Conservation (phyloP, 179 eudicot genomes). For the Silene noctiflora region DNA sequence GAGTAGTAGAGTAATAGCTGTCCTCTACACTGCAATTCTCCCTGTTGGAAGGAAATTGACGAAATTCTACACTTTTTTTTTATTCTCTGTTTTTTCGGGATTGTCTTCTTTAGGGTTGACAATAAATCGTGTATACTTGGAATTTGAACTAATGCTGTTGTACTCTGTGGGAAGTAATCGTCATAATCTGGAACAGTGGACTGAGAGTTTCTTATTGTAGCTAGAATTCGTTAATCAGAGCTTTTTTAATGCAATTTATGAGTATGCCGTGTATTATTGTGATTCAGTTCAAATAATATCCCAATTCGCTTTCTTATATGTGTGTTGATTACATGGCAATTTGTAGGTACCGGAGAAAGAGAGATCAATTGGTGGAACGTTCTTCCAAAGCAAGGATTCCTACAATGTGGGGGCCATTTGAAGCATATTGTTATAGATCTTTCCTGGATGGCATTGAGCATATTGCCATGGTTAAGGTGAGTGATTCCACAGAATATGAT, state of each 20-base stretch:
- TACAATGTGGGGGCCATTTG: conserved; percentile 90
- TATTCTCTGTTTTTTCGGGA: neutral
- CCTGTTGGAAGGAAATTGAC: too few relatives aligned
- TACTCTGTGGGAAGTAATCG: neutral
- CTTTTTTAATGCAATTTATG: neutral
- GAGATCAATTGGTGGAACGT: conserved; percentile 56
- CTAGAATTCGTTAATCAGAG: neutral
- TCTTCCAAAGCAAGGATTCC: conserved; percentile 82
- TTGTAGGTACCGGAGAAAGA: conserved; percentile 72
- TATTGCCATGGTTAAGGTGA: conserved; percentile 90
- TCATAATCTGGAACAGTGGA: neutral
- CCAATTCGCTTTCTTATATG: neutral
- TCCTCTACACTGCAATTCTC: neutral
- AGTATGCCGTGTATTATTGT: neutral
- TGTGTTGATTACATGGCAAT: conserved; percentile 17
- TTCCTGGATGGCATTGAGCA: conserved; percentile 87
- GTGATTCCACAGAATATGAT: conserved; percentile 17
- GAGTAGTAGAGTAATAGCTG: neutral
- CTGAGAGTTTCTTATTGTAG: conserved; percentile 3
- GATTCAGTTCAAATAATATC: neutral
- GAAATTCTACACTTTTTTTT: too few relatives aligned
- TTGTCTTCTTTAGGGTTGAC: neutral
- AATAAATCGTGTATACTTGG: neutral
- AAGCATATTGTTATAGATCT: conserved; percentile 72
- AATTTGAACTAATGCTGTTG: neutral